phyloP scores from a whole-genome alignment of 2,329 filamentous ascomycete genomes.

The Podosphaera xanthii region DNA sequence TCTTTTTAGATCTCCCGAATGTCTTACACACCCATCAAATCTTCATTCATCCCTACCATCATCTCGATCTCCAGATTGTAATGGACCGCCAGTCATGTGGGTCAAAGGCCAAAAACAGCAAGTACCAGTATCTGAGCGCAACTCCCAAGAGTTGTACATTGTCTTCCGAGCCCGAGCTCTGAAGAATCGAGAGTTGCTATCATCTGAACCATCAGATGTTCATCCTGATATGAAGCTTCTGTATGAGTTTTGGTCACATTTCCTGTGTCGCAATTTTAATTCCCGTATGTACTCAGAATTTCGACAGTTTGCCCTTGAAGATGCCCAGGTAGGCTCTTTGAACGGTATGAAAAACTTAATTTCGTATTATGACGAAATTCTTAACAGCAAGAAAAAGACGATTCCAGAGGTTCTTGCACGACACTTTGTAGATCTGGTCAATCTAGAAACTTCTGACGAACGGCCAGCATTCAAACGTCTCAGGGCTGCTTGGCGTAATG shows the following conservation, averaged over 20 bases:
- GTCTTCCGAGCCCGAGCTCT: conserved; percentile 20
- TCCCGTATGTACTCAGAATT: conserved; percentile 55
- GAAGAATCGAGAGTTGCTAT: conserved; percentile 17
- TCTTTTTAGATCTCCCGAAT: conserved; percentile 10
- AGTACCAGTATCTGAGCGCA: conserved; percentile 16
- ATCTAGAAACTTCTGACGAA: conserved; percentile 15
- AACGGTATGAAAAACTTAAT: conserved; percentile 39
- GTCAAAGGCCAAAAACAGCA: conserved; percentile 16
- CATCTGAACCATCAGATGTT: conserved; percentile 17
- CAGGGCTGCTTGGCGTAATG: conserved; percentile 28
- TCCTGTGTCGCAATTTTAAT: conserved; percentile 52
- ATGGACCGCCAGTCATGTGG: conserved; percentile 18
- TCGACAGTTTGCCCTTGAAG: conserved; percentile 40
- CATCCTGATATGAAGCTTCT: conserved; percentile 39
- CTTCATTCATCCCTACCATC: conserved; percentile 10
- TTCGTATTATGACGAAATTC: conserved; percentile 38
- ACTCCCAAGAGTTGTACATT: conserved; percentile 17
- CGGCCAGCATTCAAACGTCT: conserved; percentile 27
- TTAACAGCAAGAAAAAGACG: conserved; percentile 24
- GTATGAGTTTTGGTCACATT: conserved; percentile 56
- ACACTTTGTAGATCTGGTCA: conserved; percentile 31
- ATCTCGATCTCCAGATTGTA: conserved; percentile 7
- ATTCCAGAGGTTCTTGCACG: conserved; percentile 29
- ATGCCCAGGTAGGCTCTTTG: conserved; percentile 28
- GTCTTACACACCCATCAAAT: conserved; percentile 10